Evolutionary conservation across 2,329 filamentous ascomycete genomes (phyloP), one percentile per base, ranked within the genome.

Genomic region (Botrytis paeoniae): DNA sequence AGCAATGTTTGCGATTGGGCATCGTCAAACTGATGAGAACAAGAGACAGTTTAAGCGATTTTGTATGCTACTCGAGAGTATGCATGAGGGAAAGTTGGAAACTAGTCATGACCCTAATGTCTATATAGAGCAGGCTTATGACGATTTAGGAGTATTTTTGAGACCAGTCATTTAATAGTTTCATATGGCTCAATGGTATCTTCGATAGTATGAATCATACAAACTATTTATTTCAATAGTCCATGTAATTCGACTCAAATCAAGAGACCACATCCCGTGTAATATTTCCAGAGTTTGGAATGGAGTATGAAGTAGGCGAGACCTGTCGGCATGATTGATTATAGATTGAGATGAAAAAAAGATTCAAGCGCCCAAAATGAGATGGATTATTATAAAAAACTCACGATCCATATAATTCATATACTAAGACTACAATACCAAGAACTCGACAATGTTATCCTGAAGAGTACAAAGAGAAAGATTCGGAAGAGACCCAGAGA

Each of bases 91-190:
- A 3, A 72, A 74, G 12, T 81, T 85, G 79, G 75, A 78, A 62
- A 37, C 22, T 14, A 72, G 75, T 61, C 78, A 77, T 43, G 73
- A 74, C 66, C 73, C 78, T 4, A 72, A 75, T 48, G 76, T 76
- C 35, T 89, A 86, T 74, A 82, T 87, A 60, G 80, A 82, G 61
- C 78, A 88, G 68, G 85, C 85, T 16, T 90, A 91, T 74, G 81
- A 84, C 16, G 84, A 90, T 54, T 77, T 91, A 45, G 84, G 86
- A 70, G 87, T 87, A 76, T 85, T 87, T 63, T 79, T 90, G 35
- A 80, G 84, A 18, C 85, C 86, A 29, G 85, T 85, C 7, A 75
- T 89, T 29, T 90, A 75, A 73, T 35, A 32, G n/a, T 32, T 51
- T 25, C 16, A 37, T 41, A 39, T 5, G 29, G 39, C 10, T 25